phyloP scores from a whole-genome alignment of 1,284 basidiomycete species.

The Blastosporella zonata region DNA sequence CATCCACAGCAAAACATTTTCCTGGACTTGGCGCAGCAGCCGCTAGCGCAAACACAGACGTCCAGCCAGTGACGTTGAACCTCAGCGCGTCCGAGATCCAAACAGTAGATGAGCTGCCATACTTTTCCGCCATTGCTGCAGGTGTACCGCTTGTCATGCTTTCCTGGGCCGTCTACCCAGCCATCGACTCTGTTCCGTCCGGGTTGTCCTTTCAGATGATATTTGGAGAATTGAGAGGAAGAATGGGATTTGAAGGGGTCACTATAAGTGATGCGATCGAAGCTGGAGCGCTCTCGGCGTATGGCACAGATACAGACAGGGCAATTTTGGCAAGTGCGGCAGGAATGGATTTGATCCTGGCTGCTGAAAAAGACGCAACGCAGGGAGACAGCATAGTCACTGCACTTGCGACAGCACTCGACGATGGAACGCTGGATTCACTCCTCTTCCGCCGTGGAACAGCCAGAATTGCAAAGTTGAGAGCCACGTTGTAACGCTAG shows the following conservation, averaged over 20 bases:
- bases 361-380: conserved; percentile 6
- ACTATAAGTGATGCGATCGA: conserved; percentile 17
- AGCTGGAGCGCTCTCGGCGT: conserved; percentile 10
- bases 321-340: conserved; percentile 15
- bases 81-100: conserved; percentile 9
- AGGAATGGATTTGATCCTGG: conserved; percentile 18
- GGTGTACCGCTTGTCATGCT: conserved; percentile 18
- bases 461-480: conserved; percentile 12
- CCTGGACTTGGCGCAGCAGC: conserved; percentile 18
- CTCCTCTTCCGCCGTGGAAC: conserved; percentile 10
- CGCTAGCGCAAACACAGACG: conserved; percentile 11
- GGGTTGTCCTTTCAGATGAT: conserved; percentile 13
- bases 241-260: conserved; percentile 16
- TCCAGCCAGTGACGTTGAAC: conserved; percentile 13
- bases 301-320: conserved; percentile 12
- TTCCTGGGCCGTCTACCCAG: conserved; percentile 16
- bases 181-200: conserved; percentile 14
- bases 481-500: not conserved
- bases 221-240: conserved; percentile 13
- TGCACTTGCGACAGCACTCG: conserved; percentile 15
- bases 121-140: conserved; percentile 12
- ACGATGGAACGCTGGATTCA: conserved; percentile 11
- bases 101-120: conserved; percentile 14
- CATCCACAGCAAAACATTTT: conserved; percentile 18
- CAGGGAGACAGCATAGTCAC: conserved; percentile 13